Evolutionary conservation across 768 basidiomycete species (phyloP), one percentile per base, ranked within the genome.

Genomic region (Gloeopeniophorella convolvens): DNA sequence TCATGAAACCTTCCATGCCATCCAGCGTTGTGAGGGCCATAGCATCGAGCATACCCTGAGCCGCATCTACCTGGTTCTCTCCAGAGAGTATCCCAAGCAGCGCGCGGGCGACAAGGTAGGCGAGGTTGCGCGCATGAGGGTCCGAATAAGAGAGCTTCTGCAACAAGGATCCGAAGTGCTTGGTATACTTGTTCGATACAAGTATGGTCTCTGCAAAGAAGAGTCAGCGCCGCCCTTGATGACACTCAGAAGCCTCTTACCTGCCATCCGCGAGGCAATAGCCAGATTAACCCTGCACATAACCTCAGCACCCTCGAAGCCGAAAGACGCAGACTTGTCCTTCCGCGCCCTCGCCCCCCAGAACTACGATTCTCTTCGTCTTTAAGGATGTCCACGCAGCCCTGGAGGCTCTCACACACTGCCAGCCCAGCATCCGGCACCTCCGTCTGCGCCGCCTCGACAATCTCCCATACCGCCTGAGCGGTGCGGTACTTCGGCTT

Each of bases 401-500:
- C 84, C 1, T 56, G 66, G 15, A 88, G 62, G 68, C 83, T 72
- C 54, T 76, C 74, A 47, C 72, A 68, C 9, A 54, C 48, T 21
- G 58, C 55, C 54, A 45, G 45, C 47, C 51, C 57, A 28, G 9
- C 40, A 7, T 51, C 60, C 26, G 36, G 58, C 8, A 16, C 45
- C 5, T 36, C 62, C 39, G 60, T 64, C 57, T 48, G 64, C 56
- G n/a, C 54, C 56, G 42, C 62, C 42, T 71, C 72, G n/a, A 92
- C 62, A n/a, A 76, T 65, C 47, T 82, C 81, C 91, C 91, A 94
- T 0, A 82, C 78, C n/a, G 74, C 62, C 18, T 77, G 73, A 0
- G 80, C 73, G 0, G 78, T 84, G 61, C 79, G 82, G 53, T 83
- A 76, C 43, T 82, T 75, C 3, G 83, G 66, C 60, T 85, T 89